These are phyloP conservation scores for Rutstroemia sp. DNA, from an alignment of 2,329 filamentous ascomycete species.

Conservation along the genomic window DNA sequence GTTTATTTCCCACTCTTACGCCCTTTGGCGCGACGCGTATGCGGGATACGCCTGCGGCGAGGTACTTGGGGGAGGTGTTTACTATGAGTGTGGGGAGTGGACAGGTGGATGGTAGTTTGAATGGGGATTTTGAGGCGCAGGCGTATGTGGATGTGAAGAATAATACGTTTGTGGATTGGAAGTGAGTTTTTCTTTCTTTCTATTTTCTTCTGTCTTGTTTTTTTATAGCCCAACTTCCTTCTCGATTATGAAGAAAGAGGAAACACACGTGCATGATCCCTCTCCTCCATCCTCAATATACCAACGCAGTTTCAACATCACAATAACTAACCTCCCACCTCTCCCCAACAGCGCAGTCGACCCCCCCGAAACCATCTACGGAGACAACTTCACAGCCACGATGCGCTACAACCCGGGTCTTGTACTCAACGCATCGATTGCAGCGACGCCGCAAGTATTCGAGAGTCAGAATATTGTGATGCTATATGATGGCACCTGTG, in stretches of 20 bases:
- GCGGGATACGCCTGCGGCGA: not conserved
- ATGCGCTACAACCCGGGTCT: not conserved
- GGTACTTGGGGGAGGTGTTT: constrained; percentile 26
- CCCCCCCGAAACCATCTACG: constrained; percentile 30
- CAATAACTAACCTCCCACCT: no score
- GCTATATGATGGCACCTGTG: constrained; percentile 45
- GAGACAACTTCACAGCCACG: constrained; percentile 6
- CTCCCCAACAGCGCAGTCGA: constrained; percentile 16
- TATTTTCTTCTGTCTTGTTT: constrained; percentile 4
- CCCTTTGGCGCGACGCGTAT: constrained; percentile 34
- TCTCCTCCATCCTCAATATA: constrained; percentile 16
- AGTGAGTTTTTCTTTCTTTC: constrained; percentile 6
- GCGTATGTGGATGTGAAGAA: constrained; percentile 4
- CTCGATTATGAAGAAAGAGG: constrained; percentile 4
- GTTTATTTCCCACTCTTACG: constrained; percentile 24
- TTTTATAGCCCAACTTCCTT: not conserved
- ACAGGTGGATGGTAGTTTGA: not conserved
- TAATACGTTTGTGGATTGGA: constrained; percentile 12
- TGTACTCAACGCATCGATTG: constrained; percentile 23
- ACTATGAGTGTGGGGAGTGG: not conserved
- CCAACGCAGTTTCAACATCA: constrained; percentile 3
- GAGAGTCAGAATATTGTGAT: constrained; percentile 31
- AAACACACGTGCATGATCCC: constrained; percentile 10
- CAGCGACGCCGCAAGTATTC: constrained; percentile 36
- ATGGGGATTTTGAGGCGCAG: not conserved